phyloP scores from a whole-genome alignment of 2,329 filamentous ascomycete species.

The Neonectria ditissima region DNA sequence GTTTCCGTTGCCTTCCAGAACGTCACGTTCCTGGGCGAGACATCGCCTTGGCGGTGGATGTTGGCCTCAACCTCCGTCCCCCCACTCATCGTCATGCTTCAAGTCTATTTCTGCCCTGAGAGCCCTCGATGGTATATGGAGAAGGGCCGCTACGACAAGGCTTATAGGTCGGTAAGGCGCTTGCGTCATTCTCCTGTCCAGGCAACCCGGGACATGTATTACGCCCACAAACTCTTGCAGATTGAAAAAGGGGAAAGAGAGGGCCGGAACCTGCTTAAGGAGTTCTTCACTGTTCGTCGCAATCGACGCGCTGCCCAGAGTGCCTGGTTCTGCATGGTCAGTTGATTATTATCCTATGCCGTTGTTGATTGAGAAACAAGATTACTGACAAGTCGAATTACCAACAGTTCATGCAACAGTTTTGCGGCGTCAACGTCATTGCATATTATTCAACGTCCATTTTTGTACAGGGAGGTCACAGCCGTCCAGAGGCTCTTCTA shows the following conservation, averaged over 20 bases:
- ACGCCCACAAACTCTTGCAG: constrained; percentile 60
- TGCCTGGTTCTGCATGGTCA: background rate
- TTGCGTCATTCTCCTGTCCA: constrained; percentile 70
- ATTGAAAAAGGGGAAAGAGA: constrained; percentile 50
- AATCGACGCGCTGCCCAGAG: constrained; percentile 67
- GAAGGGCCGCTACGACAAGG: constrained; percentile 65
- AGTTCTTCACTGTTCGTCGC: constrained; percentile 69
- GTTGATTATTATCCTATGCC: background rate
- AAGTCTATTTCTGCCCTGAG: constrained; percentile 69
- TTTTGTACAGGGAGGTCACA: constrained; percentile 57
- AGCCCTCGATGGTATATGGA: constrained; percentile 76
- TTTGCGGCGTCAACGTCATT: constrained; percentile 57
- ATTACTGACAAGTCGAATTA: background rate
- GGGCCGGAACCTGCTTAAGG: constrained; percentile 62
- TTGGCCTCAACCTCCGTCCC: constrained; percentile 73
- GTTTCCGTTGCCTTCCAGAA: constrained; percentile 39
- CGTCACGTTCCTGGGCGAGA: constrained; percentile 47
- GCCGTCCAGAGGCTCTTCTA: constrained; percentile 52
- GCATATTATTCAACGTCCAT: constrained; percentile 62
- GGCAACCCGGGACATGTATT: constrained; percentile 72
- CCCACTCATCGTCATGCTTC: constrained; percentile 62
- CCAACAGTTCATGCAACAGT: background rate
- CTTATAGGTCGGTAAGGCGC: constrained; percentile 66
- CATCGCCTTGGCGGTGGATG: constrained; percentile 72
- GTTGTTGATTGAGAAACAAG: background rate